Percentiles rank a stretch among this genome's conserved stretches.
Evolutionary conservation across 129 eudicot species (phyloP).

Genomic region (Escallonia rubra): DNA sequence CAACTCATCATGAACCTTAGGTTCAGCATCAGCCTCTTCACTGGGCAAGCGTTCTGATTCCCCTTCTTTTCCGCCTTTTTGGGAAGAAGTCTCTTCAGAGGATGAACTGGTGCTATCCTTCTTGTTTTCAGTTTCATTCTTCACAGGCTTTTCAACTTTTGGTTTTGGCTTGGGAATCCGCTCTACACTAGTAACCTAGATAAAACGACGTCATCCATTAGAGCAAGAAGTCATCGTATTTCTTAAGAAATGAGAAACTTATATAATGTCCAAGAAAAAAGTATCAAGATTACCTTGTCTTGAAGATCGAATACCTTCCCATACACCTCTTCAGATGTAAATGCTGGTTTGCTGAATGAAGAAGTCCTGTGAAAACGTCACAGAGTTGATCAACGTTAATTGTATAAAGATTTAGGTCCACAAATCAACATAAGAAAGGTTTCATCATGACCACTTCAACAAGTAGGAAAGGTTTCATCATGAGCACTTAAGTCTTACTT

Average conservation of each 20-base stretch:
- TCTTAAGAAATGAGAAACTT: too few relatives aligned
- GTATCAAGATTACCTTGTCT: constrained; percentile 47
- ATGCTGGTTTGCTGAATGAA: constrained; percentile 53
- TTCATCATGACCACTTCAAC: too few relatives aligned
- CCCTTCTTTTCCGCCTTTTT: constrained; percentile 23
- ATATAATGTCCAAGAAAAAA: neutral
- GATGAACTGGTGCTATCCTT: constrained; percentile 24
- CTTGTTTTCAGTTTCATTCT: constrained; percentile 48
- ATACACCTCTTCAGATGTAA: constrained; percentile 77
- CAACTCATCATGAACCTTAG: constrained; percentile 70
- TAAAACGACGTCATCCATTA: neutral
- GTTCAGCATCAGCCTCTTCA: constrained; percentile 16
- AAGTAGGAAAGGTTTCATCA: too few relatives aligned
- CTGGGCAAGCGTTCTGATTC: constrained; percentile 22
- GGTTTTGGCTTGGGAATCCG: constrained; percentile 96
- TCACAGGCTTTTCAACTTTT: constrained; percentile 64
- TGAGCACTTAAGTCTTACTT: too few relatives aligned
- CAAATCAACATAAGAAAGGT: too few relatives aligned
- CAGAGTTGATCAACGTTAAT: too few relatives aligned
- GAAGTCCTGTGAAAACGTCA: constrained; percentile 47
- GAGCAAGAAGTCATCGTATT: neutral
- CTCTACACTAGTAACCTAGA: constrained; percentile 66
- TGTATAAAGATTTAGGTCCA: too few relatives aligned
- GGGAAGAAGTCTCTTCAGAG: constrained; percentile 30
- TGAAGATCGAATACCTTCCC: constrained; percentile 70